phyloP scores from a whole-genome alignment of 106 monocot genomes.

The Allium cepa region DNA sequence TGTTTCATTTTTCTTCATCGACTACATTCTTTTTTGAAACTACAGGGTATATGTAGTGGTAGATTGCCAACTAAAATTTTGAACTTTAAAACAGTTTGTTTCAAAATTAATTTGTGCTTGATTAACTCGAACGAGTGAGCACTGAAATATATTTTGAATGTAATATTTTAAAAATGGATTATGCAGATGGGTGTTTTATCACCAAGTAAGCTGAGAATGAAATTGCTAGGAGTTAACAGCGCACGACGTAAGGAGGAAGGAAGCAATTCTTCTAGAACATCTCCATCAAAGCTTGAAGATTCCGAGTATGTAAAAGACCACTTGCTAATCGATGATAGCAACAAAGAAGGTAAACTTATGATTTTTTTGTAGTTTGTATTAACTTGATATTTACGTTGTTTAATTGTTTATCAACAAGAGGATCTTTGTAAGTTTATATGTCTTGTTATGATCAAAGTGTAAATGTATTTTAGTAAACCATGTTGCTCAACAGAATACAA shows the following conservation, averaged over 20 bases:
- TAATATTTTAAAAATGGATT: not conserved
- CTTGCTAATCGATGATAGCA: constrained; percentile 31
- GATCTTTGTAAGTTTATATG: too few relatives aligned
- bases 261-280: constrained; percentile 43
- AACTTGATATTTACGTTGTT: too few relatives aligned
- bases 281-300: constrained; percentile 59
- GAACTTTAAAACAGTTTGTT: too few relatives aligned
- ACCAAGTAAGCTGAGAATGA: constrained; percentile 78
- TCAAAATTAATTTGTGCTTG: not conserved
- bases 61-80: too few relatives aligned
- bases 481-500: too few relatives aligned
- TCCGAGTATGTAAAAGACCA: constrained; percentile 38
- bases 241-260: constrained; percentile 24
- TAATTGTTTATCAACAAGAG: too few relatives aligned
- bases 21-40: too few relatives aligned
- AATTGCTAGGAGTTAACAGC: constrained; percentile 58
- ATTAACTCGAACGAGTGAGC: not conserved
- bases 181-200: constrained; percentile 71
- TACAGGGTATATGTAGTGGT: too few relatives aligned
- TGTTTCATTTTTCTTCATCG: too few relatives aligned
- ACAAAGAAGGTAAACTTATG: constrained; percentile 23
- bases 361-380: too few relatives aligned
- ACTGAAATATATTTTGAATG: not conserved
- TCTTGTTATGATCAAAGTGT: too few relatives aligned
- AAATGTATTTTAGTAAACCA: too few relatives aligned